A percentile compares a stretch with the other conserved stretches of the same genome.
phyloP scores from a whole-genome alignment of 495 filamentous ascomycete species.

The Hapsidospora chrysogenum region DNA sequence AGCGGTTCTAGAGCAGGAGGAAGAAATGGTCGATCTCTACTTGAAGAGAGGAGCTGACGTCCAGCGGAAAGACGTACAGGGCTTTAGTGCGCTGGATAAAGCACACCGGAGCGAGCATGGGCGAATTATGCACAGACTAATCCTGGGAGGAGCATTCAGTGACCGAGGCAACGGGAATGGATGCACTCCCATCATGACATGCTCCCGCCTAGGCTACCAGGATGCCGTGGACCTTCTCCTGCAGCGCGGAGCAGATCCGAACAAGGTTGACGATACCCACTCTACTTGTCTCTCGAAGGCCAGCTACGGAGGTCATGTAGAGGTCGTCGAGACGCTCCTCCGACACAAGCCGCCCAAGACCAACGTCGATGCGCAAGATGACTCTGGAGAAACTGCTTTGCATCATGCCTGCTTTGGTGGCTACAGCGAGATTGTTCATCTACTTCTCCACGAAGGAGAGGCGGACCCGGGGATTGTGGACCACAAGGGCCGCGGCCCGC shows the following conservation, averaged over 20 bases:
- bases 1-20: constrained; percentile 6
- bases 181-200: neutral
- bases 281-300: neutral
- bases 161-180: neutral
- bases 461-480: too few relatives aligned
- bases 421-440: neutral
- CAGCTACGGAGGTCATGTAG: neutral
- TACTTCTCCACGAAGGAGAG: neutral
- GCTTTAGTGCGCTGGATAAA: neutral
- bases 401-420: neutral
- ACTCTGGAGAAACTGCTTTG: neutral
- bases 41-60: neutral
- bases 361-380: neutral
- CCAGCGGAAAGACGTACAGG: neutral
- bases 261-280: neutral
- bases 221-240: neutral
- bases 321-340: neutral
- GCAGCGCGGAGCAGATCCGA: neutral
- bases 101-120: neutral
- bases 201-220: neutral
- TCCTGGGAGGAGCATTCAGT: neutral
- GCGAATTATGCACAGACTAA: neutral
- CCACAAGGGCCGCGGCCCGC: too few relatives aligned
- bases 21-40: constrained; percentile 4
- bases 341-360: neutral